Base-by-base conservation (phyloP, 2,329 filamentous ascomycete genomes). In the Exophiala phaeomuriformis region DNA sequence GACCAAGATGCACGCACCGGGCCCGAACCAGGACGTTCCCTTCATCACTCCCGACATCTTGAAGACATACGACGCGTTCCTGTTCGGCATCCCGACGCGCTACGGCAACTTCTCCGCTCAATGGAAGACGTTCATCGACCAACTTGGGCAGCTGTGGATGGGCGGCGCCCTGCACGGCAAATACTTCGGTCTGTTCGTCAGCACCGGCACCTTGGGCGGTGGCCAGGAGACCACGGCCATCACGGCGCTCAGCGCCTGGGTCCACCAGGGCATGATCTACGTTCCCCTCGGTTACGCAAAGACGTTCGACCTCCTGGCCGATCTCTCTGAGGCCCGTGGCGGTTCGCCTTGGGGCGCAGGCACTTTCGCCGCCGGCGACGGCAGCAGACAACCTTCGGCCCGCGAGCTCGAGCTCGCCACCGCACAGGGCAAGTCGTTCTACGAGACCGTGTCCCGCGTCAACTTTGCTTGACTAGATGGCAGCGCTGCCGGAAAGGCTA, bases 81-180 rank as follows among this genome's bases (percentile, higher is more conserved):
- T 98, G 61, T 80, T 97, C 65, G 93, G 93, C 63, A 93, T 97
- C 70, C 93, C 93, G 56, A 98, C 93, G 48, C 83, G 93, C 63
- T 98, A 88, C 76, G 93, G 93, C 65, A 97, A 94, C 82, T 95
- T 95, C 80, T 90, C 91, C 46, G 88, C 85, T 12, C 93, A 98
- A 76, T 96, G 87, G 87, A 96, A 93, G 79, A 72, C 70, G 51
- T 76, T 76, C 69, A 94, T 90, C 87, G 93, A 98, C 77, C 80
- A 81, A 73, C 90, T 89, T 28, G 91, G 91, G 67, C 77, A 80
- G 64, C 86, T 93, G 72, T 97, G 93, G 93, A 74, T 78, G 57
- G 71, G 73, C 9, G 91, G 91, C 59, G 82, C 77, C 63, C 90
- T 80, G 77, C 82, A 78, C 73, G 90, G 90, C 75, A 97, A 97